A percentile compares a stretch with the other conserved stretches of the same genome.
These are phyloP conservation scores for Serendipita sp. DNA, from an alignment of 768 basidiomycete genomes.

Conservation along the genomic window DNA sequence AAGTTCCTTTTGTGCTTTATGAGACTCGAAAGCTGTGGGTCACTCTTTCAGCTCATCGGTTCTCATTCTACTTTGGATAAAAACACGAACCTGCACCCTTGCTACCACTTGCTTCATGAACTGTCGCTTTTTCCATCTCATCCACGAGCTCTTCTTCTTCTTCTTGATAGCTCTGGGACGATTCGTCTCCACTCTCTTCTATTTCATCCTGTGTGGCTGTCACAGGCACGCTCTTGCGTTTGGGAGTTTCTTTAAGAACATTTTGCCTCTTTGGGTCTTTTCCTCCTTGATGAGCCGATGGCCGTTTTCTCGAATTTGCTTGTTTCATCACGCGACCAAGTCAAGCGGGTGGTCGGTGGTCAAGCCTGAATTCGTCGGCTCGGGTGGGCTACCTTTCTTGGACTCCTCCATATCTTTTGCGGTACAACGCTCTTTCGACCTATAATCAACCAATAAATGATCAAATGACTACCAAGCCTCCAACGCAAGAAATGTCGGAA, in stretches of 20 bases:
- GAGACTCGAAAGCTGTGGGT: constrained; percentile 37
- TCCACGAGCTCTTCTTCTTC: constrained; percentile 19
- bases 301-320: constrained; percentile 30
- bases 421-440: neutral
- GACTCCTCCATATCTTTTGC: neutral
- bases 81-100: neutral
- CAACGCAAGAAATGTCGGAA: neutral
- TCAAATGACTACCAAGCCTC: neutral
- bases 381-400: neutral
- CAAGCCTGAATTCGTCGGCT: neutral
- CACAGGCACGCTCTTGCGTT: constrained; percentile 29
- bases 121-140: constrained; percentile 15
- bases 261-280: constrained; percentile 17
- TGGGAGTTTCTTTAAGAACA: constrained; percentile 46
- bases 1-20: constrained; percentile 50
- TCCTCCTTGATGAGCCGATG: constrained; percentile 30
- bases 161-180: constrained; percentile 17
- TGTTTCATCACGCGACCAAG: constrained; percentile 3
- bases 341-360: too few relatives aligned
- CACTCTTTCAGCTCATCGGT: constrained; percentile 21
- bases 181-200: constrained; percentile 18
- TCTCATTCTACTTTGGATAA: neutral
- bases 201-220: constrained; percentile 15
- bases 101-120: neutral
- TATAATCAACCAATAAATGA: neutral